Conservation (phyloP, 2,329 filamentous ascomycete species). For the Chlorencoelia australis region DNA sequence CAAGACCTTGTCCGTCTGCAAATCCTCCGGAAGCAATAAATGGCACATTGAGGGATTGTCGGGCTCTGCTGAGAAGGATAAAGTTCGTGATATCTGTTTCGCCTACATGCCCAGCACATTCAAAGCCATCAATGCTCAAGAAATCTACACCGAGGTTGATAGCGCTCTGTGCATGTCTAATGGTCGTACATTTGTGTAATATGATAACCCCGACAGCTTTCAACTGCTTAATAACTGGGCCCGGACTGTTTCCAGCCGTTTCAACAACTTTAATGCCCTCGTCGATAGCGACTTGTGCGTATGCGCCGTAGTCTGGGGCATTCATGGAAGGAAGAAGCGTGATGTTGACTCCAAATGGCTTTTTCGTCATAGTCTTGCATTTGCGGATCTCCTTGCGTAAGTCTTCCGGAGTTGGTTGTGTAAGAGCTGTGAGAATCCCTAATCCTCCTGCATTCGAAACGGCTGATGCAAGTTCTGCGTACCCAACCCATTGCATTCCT, state of each 20-base stretch:
- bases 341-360: conserved; percentile 88
- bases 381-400: conserved; percentile 87
- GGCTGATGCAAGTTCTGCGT: conserved; percentile 66
- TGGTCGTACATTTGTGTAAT: conserved; percentile 96
- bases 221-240: conserved; percentile 79
- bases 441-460: conserved; percentile 76
- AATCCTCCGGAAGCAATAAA: conserved; percentile 97
- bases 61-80: conserved; percentile 73
- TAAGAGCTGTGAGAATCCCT: conserved; percentile 77
- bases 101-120: conserved; percentile 85
- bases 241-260: conserved; percentile 83
- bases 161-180: conserved; percentile 83
- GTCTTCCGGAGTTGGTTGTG: conserved; percentile 84
- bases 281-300: conserved; percentile 86
- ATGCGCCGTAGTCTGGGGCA: conserved; percentile 85
- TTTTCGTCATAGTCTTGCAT: conserved; percentile 68
- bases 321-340: conserved; percentile 85
- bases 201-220: conserved; percentile 72
- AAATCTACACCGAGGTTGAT: conserved; percentile 95
- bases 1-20: conserved; percentile 85
- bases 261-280: conserved; percentile 88
- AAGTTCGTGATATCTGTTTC: conserved; percentile 85
- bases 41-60: conserved; percentile 73
- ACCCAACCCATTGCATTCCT: conserved; percentile 81
- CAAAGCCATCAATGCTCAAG: conserved; percentile 92